Conservation (phyloP, 163 green algal species). For the Picocystis sp. region DNA sequence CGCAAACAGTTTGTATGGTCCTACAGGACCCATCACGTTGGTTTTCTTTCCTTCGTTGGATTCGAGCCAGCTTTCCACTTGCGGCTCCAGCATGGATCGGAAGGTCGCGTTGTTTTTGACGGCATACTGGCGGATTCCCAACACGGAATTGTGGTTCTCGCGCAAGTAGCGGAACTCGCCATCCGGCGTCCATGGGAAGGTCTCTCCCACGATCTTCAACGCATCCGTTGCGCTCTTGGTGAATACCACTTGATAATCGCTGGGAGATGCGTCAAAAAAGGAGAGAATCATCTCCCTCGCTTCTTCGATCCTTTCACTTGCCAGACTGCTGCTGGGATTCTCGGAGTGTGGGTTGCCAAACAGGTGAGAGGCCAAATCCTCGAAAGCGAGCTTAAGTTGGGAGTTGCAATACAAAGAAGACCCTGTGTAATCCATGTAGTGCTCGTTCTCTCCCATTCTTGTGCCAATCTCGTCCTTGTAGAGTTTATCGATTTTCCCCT, state of each 20-base stretch:
- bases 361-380: conserved; percentile 33
- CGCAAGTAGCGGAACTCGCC: conserved; percentile 43
- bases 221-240: conserved; percentile 51
- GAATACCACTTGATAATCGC: conserved; percentile 42
- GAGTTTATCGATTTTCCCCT: conserved; percentile 30
- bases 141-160: conserved; percentile 67
- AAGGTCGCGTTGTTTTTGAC: conserved; percentile 24
- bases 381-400: conserved; percentile 33
- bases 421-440: conserved; percentile 59
- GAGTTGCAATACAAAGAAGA: conserved; percentile 38
- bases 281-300: conserved; percentile 12
- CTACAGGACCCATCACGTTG: background rate
- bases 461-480: conserved; percentile 31
- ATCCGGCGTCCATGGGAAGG: conserved; percentile 44
- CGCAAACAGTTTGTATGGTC: conserved; percentile 45
- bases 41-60: background rate
- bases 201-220: conserved; percentile 58
- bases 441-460: conserved; percentile 34
- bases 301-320: conserved; percentile 23
- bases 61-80: conserved; percentile 36
- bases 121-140: conserved; percentile 57
- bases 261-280: conserved; percentile 38
- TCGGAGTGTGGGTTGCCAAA: conserved; percentile 51
- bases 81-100: background rate
- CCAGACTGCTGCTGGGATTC: conserved; percentile 34